Base-by-base conservation (phyloP, 768 basidiomycete genomes). In the Rickenella mellea region DNA sequence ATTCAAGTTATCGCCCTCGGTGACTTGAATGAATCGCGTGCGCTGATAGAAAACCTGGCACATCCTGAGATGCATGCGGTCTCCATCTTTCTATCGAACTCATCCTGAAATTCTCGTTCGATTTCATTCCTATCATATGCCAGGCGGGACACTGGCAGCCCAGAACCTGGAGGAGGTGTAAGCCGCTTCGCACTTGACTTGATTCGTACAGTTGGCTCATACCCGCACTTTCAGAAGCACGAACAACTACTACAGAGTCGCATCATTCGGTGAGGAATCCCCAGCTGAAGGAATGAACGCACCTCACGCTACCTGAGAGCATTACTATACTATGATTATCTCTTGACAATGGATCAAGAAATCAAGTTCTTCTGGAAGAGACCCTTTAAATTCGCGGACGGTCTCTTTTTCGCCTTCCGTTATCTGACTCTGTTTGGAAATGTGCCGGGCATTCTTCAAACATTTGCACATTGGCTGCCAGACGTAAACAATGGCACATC, bases 281-380 rank as follows among this genome's bases (percentile, higher is more conserved):
- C 29, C 10, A 10, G 10, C 24, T 36, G 24, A 17, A 9, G 4
- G n/a, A n/a, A n/a, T n/a, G 3, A 4, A 17, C 3, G 11, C 24
- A 11, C 11, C 33, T 9, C 9, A 5, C 3, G 4, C 24, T 17
- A 19, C 33, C 24, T 7, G 24, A 9, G 9, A 36, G 33, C 24
- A 10, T 19, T 36, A 15, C 48, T 53, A 21, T 51, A 47, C 24
- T 53, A 49, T 31, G 52, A 53, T 42, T 53, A 51, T 17, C 14
- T 26, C 26, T 45, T 53, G 19, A 53, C 52, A 20, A 28, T 53
- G n/a, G 22, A 43, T 14, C 22, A 39, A 27, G 52, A 53, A 42
- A 41, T 53, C 9, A 43, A 47, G 15, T 30, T 27, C 15, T 51
- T 47, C 40, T 53, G 52, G 52, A 22, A 22, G 3, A 8, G 33